Evolutionary conservation across 2,329 filamentous ascomycete genomes (phyloP), one percentile per base, ranked within the genome.

Genomic region (Aspergillus sp.): DNA sequence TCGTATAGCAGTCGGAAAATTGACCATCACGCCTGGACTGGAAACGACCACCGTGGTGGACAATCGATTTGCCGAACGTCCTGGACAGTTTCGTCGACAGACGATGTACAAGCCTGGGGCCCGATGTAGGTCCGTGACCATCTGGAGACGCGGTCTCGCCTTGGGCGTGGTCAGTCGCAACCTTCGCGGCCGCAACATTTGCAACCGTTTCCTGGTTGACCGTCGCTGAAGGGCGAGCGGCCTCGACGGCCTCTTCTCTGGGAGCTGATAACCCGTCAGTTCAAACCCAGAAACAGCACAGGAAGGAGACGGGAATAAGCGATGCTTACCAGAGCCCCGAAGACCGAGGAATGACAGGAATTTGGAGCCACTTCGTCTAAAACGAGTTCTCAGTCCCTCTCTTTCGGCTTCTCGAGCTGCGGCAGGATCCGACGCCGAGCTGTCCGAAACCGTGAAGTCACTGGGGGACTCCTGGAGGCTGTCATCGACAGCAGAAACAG

Each of bases 61-160:
- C 54, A 4, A 62, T 66, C 13, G 58, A 50, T 22, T 56, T 50
- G 2, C 55, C 55, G 41, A 65, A 62, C 4, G 58, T 51, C 15
- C 51, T 49, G 3, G 60, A 62, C 13, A 64, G 32, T 35, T 51
- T 62, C 24, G 50, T 52, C 2, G 61, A 58, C 8, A 65, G 36
- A 10, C 54, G 43, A 32, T 53, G 42, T 19, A 57, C 45, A 11
- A 63, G 41, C 12, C 46, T 47, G 6, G 55, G 42, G n/a, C 36
- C 49, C 8, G 53, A 51, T 7, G 41, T 35, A 26, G 38, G 50
- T 16, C 45, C 41, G 26, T 41, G 40, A 25, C 7, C 22, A 25
- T 26, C 13, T 7, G 7, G 12, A 14, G 25, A n/a, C n/a, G n/a
- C n/a, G n/a, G n/a, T n/a, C n/a, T n/a, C n/a, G n/a, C n/a, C n/a